Conservation (phyloP, 345 rosid genomes). For the Aurinia saxatilis region DNA sequence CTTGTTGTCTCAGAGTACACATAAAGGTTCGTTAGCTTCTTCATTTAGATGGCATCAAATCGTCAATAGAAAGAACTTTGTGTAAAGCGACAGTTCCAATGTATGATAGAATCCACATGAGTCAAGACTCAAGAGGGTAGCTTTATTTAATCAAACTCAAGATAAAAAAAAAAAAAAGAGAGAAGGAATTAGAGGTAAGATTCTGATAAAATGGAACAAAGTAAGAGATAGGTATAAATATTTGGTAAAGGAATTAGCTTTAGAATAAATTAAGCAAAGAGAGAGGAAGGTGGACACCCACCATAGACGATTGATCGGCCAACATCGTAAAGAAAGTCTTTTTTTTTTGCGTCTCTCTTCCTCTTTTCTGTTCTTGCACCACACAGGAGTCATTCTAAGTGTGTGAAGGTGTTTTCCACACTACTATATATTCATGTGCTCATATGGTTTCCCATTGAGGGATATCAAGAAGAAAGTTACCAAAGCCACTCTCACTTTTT, state of each 20-base stretch:
- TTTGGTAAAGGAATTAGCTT: slow-evolving; percentile 31
- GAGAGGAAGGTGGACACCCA: slow-evolving; percentile 29
- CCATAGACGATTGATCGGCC: slow-evolving; percentile 34
- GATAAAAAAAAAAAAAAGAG: neutral
- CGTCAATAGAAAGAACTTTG: neutral
- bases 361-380: slow-evolving; percentile 12
- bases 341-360: slow-evolving; percentile 15
- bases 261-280: slow-evolving; percentile 17
- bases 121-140: slow-evolving; percentile 11
- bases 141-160: slow-evolving; percentile 13
- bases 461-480: slow-evolving; percentile 35
- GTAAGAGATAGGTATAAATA: slow-evolving; percentile 32
- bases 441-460: slow-evolving; percentile 40
- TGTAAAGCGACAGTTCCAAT: slow-evolving; percentile 17
- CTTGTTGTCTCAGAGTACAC: no score
- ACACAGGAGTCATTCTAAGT: slow-evolving; percentile 14
- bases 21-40: no score
- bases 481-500: slow-evolving; percentile 30
- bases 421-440: slow-evolving; percentile 49
- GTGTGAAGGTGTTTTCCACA: slow-evolving; percentile 11
- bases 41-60: no score
- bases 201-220: slow-evolving; percentile 31
- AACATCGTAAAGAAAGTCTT: slow-evolving; percentile 27
- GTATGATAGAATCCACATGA: slow-evolving; percentile 14
- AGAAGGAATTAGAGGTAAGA: slow-evolving; percentile 23